These are phyloP conservation scores for Diaporthe citri DNA, from an alignment of 2,329 filamentous ascomycete species.

Conservation along the genomic window DNA sequence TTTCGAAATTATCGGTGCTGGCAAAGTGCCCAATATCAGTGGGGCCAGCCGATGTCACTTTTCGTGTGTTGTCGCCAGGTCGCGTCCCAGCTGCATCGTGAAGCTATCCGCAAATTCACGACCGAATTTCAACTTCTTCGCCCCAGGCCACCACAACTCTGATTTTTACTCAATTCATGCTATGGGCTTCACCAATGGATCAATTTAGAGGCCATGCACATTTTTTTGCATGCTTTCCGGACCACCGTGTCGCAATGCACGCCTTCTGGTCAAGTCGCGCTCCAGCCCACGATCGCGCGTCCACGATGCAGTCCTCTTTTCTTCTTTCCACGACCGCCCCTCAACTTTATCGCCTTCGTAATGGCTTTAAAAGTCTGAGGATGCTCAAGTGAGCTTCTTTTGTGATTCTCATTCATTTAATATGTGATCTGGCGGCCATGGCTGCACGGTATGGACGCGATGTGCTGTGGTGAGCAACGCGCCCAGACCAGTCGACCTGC, in stretches of 20 bases:
- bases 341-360: neutral
- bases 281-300: constrained; percentile 33
- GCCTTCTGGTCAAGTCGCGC: constrained; percentile 26
- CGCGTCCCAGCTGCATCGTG: constrained; percentile 33
- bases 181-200: constrained; percentile 27
- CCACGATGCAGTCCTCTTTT: constrained; percentile 28
- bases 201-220: constrained; percentile 28
- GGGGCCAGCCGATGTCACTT: constrained; percentile 34
- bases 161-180: constrained; percentile 19
- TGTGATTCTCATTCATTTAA: neutral
- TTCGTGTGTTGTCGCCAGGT: constrained; percentile 34
- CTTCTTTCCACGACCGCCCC: neutral
- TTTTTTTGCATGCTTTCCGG: constrained; percentile 35
- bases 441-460: neutral
- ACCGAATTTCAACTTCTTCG: constrained; percentile 22
- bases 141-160: constrained; percentile 34
- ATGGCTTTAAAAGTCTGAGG: neutral
- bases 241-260: constrained; percentile 31
- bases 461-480: neutral
- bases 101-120: constrained; percentile 40
- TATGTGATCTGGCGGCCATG: neutral
- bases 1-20: neutral
- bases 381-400: constrained; percentile 23
- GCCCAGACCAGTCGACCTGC: neutral
- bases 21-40: constrained; percentile 33